Evolutionary conservation across 2,329 filamentous ascomycete genomes (phyloP), one percentile per base, ranked within the genome.

Genomic region (Microsporum ferrugineum): DNA sequence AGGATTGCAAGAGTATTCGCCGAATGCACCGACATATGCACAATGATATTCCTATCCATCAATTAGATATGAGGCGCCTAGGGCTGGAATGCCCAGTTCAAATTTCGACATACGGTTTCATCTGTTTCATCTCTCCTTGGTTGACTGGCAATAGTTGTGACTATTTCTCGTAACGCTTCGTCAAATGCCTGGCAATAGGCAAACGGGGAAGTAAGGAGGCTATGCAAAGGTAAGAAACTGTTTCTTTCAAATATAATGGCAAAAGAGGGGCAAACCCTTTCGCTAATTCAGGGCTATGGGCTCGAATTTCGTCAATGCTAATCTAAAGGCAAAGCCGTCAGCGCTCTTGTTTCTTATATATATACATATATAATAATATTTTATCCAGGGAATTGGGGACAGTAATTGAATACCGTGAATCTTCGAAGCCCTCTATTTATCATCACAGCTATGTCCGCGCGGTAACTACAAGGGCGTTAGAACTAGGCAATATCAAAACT

Each of bases 11-110:
- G 91, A 83, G 72, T 89, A 94, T 72, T 96, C 86, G 66, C 95
- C 94, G 71, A 99, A 99, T 71, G 90, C 96, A 66, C 94, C 94
- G 60, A 92, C 85, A 78, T 89, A 97, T n/a, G 94, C 94, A 71
- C 94, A 96, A 73, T 99, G 97, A 77, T 96, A 99, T 68, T 58
- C 53, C 60, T 62, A 62, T 47, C 23, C 14, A 29, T 39, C 38
- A 34, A 45, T 58, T 57, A 43, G 10, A 33, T 29, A 17, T 38
- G n/a, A 14, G 23, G 47, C 27, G 14, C 59, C 36, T 60, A 55
- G 33, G 17, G 17, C 17, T 23, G 17, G 17, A 23, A 47, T 61
- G 38, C 62, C 57, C 31, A 10, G 14, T 14, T 23, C 10, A 2
- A 10, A 31, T 7, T 5, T 17, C 7, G 10, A 67, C 76, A 51